Conservation (phyloP, 139 green algal genomes). For the Coelastrella sp. region DNA sequence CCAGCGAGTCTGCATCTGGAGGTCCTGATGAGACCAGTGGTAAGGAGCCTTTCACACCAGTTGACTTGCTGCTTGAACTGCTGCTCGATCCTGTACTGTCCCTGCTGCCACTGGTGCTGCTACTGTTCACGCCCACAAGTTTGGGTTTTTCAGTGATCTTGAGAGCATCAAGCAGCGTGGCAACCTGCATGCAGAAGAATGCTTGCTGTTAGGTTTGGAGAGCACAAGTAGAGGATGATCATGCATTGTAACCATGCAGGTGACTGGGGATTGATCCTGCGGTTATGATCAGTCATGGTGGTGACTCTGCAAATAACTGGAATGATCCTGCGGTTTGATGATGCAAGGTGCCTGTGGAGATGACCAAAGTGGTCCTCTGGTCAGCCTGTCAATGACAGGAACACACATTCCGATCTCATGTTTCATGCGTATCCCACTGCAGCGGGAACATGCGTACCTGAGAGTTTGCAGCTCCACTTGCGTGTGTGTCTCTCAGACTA, state of each 20-base stretch:
- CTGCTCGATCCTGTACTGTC: background rate
- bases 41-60: background rate
- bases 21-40: background rate
- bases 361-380: too few relatives aligned
- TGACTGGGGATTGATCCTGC: too few relatives aligned
- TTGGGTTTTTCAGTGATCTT: background rate
- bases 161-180: conserved; percentile 10
- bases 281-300: too few relatives aligned
- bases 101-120: background rate
- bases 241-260: too few relatives aligned
- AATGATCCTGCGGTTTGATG: too few relatives aligned
- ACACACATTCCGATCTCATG: too few relatives aligned
- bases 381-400: too few relatives aligned
- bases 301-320: too few relatives aligned
- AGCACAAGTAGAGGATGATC: too few relatives aligned
- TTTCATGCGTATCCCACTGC: background rate
- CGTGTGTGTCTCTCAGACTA: conserved; percentile 13
- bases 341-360: too few relatives aligned
- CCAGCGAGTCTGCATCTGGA: background rate
- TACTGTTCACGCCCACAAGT: background rate
- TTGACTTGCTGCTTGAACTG: background rate
- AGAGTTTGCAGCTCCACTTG: background rate
- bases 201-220: too few relatives aligned
- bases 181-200: background rate
- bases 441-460: conserved; percentile 3